Percentiles rank a stretch among this genome's conserved stretches.
Conservation (phyloP, 108 stramenopile genomes). For the Pseudonitzschia multistriata region DNA sequence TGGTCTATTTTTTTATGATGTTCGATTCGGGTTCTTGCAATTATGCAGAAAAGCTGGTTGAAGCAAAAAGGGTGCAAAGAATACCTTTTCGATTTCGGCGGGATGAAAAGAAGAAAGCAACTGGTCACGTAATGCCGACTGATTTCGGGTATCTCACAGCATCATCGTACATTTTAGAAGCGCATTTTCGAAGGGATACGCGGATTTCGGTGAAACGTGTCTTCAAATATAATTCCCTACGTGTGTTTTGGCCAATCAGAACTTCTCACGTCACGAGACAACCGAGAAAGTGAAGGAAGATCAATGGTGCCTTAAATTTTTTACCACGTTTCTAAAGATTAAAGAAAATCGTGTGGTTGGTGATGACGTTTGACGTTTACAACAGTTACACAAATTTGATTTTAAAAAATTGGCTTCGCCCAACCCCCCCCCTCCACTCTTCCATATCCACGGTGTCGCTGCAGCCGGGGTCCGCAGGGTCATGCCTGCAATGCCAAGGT, state of each 20-base stretch:
- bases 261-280: background rate
- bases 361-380: slow-evolving; percentile 2
- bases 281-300: background rate
- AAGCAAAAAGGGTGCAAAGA: background rate
- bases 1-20: background rate
- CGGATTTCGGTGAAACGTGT: background rate
- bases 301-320: background rate
- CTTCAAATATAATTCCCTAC: background rate
- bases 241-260: slow-evolving; percentile 1
- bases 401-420: too few relatives aligned
- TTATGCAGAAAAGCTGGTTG: background rate
- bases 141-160: background rate
- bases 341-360: background rate
- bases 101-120: background rate
- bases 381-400: background rate
- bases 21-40: background rate
- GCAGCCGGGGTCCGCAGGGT: too few relatives aligned
- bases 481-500: too few relatives aligned
- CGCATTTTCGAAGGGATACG: background rate
- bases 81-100: background rate
- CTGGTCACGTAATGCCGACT: background rate
- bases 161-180: background rate
- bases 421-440: too few relatives aligned
- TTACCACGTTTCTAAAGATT: background rate
- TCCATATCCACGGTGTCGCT: too few relatives aligned